phyloP scores from a whole-genome alignment of 2,329 filamentous ascomycete species.

The Penicillium janthinellum region DNA sequence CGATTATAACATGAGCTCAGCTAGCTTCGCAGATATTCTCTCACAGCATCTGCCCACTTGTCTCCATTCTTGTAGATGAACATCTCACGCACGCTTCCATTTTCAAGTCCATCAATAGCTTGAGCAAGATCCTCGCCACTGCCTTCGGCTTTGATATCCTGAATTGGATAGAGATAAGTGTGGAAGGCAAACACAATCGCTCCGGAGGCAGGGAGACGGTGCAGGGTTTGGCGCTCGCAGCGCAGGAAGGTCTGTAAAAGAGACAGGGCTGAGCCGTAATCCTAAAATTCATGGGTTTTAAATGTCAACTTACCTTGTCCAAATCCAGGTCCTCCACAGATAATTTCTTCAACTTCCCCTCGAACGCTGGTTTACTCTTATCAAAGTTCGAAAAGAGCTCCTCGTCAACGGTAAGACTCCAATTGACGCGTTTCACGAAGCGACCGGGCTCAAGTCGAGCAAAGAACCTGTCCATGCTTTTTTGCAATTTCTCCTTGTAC shows the following conservation, averaged over 20 bases:
- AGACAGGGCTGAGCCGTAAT: neutral
- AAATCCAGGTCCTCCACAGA: conserved; percentile 46
- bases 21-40: conserved; percentile 49
- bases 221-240: conserved; percentile 63
- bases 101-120: conserved; percentile 62
- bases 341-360: neutral
- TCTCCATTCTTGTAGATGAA: conserved; percentile 60
- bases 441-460: conserved; percentile 55
- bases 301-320: conserved; percentile 38
- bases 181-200: conserved; percentile 65
- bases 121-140: conserved; percentile 54
- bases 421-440: conserved; percentile 59
- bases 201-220: conserved; percentile 56
- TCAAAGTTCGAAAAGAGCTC: conserved; percentile 45
- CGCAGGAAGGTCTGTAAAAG: conserved; percentile 50
- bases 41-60: conserved; percentile 59
- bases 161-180: conserved; percentile 62
- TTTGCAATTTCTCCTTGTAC: conserved; percentile 59
- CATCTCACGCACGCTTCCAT: conserved; percentile 60
- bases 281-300: too few species aligned
- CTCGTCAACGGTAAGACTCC: conserved; percentile 44
- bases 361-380: neutral
- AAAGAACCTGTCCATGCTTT: conserved; percentile 65
- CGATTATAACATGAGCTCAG: neutral
- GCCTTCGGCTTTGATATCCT: conserved; percentile 59